Conservation (phyloP, 2,329 filamentous ascomycete species). For the Fusarium palustre region DNA sequence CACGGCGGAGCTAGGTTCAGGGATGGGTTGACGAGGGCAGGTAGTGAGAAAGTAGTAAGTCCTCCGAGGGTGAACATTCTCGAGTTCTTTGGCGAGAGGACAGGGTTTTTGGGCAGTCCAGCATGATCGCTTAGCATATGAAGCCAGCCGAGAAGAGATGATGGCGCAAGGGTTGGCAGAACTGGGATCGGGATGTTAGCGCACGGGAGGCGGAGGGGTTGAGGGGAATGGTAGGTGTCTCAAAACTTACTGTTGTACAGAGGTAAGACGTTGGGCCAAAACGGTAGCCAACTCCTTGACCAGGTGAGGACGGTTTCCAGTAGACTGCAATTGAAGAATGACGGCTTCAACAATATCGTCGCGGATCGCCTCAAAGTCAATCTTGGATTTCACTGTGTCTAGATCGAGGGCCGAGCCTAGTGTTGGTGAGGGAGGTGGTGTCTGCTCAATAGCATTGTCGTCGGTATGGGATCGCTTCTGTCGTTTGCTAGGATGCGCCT, state of each 20-base stretch:
- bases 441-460: constrained; percentile 82
- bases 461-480: constrained; percentile 85
- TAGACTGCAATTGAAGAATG: constrained; percentile 87
- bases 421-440: constrained; percentile 66
- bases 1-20: constrained; percentile 56
- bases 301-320: constrained; percentile 90
- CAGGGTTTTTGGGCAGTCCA: constrained; percentile 84
- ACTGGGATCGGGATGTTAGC: constrained; percentile 63
- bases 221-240: constrained; percentile 19
- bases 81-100: constrained; percentile 91
- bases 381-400: constrained; percentile 46
- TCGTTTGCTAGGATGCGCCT: constrained; percentile 69
- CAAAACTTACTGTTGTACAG: constrained; percentile 87
- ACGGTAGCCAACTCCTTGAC: constrained; percentile 92
- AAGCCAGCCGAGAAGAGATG: constrained; percentile 89
- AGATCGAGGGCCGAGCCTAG: constrained; percentile 47
- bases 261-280: constrained; percentile 79
- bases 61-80: constrained; percentile 90
- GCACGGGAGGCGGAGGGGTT: constrained; percentile 25
- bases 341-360: constrained; percentile 96
- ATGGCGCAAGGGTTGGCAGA: constrained; percentile 96
- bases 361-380: constrained; percentile 83
- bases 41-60: constrained; percentile 97
- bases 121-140: constrained; percentile 87
- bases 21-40: constrained; percentile 84